A percentile compares a stretch with the other conserved stretches of the same genome.
Conservation (phyloP, 2,329 filamentous ascomycete species). For the Claviceps sp. region DNA sequence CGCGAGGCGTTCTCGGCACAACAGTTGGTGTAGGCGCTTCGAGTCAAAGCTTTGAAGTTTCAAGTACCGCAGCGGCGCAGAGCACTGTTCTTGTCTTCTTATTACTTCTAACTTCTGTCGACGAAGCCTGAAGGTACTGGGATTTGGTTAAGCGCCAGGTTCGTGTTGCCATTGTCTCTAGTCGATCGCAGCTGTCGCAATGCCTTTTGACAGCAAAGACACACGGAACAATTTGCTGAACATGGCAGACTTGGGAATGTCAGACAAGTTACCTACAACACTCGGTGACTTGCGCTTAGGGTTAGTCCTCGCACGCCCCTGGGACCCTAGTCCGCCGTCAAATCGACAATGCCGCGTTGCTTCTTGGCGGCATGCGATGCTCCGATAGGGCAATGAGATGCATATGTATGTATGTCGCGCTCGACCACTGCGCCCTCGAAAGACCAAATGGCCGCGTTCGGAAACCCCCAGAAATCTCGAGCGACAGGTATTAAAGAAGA, state of each 20-base stretch:
- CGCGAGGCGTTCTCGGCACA: too few species aligned
- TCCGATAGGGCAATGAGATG: neutral
- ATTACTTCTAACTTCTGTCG: too few species aligned
- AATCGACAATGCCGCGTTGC: neutral
- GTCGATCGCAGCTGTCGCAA: neutral
- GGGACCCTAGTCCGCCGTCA: neutral
- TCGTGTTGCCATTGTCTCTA: neutral
- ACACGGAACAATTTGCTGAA: neutral
- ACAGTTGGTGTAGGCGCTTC: too few species aligned
- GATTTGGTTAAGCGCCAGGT: neutral
- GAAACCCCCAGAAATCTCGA: too few species aligned
- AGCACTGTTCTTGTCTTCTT: too few species aligned
- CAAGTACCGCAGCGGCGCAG: too few species aligned
- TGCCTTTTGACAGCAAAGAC: neutral
- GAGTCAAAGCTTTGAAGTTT: too few species aligned
- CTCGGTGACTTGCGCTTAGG: neutral
- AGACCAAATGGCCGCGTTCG: too few species aligned
- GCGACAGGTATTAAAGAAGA: too few species aligned
- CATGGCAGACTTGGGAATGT: conserved; percentile 5
- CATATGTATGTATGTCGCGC: neutral
- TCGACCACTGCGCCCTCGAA: too few species aligned
- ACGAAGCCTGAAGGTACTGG: too few species aligned
- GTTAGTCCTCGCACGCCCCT: neutral
- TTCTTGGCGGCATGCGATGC: neutral
- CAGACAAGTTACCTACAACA: neutral